These are phyloP conservation scores for Suhomyces sp. DNA, from an alignment of 805 yeast genomes.

Conservation along the genomic window DNA sequence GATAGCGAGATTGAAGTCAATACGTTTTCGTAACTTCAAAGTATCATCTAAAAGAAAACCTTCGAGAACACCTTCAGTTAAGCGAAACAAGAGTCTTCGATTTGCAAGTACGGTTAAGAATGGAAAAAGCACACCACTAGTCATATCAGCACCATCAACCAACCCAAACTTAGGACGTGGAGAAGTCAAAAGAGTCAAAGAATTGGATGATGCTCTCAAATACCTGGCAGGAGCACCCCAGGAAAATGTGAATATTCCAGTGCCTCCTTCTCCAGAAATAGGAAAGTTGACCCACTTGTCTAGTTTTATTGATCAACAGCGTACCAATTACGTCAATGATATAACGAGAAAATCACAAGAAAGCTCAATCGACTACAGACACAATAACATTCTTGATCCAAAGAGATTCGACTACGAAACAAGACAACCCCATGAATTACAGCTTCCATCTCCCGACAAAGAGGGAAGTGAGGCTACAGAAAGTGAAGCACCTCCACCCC, in stretches of 20 bases:
- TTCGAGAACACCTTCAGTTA: slow-evolving; percentile 2
- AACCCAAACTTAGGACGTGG: slow-evolving; percentile 30
- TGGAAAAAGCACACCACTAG: not conserved
- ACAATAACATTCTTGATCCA: slow-evolving; percentile 8
- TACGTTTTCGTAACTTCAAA: slow-evolving; percentile 20
- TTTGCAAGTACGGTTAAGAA: not conserved
- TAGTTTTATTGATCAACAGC: slow-evolving; percentile 27
- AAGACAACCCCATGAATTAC: not conserved
- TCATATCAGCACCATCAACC: slow-evolving; percentile 30
- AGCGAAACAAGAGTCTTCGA: slow-evolving; percentile 1
- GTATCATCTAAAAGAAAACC: slow-evolving; percentile 25
- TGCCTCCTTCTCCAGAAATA: not conserved
- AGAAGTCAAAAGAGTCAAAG: slow-evolving; percentile 15
- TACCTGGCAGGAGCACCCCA: slow-evolving; percentile 24
- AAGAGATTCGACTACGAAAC: slow-evolving; percentile 5
- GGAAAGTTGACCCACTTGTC: slow-evolving; percentile 24
- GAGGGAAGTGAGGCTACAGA: slow-evolving; percentile 7
- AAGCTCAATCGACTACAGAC: slow-evolving; percentile 9
- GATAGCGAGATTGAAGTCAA: slow-evolving; percentile 20
- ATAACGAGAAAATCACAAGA: slow-evolving; percentile 6
- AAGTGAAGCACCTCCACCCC: slow-evolving; percentile 27
- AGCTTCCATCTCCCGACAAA: not conserved
- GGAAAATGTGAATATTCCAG: slow-evolving; percentile 14
- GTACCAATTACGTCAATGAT: slow-evolving; percentile 13
- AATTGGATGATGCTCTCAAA: slow-evolving; percentile 23